phyloP scores from a whole-genome alignment of 2,329 filamentous ascomycete species.

The Ciborinia camelliae region DNA sequence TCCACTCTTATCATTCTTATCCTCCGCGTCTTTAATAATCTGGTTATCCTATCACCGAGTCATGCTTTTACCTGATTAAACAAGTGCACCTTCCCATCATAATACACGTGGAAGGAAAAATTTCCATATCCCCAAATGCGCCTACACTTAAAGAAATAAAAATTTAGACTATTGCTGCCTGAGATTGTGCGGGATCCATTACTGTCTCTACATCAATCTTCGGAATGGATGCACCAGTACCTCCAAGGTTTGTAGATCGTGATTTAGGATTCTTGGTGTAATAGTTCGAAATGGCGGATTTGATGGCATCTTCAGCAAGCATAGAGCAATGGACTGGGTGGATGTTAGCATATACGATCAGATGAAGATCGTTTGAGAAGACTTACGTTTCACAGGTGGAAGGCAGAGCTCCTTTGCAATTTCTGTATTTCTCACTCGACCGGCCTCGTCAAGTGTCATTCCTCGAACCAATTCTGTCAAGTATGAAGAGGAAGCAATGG shows the following conservation, averaged over 20 bases:
- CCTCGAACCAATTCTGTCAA: slow-evolving; percentile 91
- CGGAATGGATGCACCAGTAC: slow-evolving; percentile 67
- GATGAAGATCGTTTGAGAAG: slow-evolving; percentile 4
- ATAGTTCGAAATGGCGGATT: slow-evolving; percentile 86
- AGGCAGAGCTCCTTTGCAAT: slow-evolving; percentile 94
- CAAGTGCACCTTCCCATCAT: slow-evolving; percentile 10
- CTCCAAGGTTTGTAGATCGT: slow-evolving; percentile 70
- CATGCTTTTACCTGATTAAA: slow-evolving; percentile 3
- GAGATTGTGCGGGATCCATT: slow-evolving; percentile 39
- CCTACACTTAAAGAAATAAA: slow-evolving; percentile 15
- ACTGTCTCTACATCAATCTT: slow-evolving; percentile 60
- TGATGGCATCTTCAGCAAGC: slow-evolving; percentile 90
- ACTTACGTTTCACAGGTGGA: slow-evolving; percentile 81
- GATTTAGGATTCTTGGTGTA: slow-evolving; percentile 84
- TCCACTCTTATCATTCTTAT: not conserved
- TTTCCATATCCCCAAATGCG: slow-evolving; percentile 9
- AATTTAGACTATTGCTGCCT: slow-evolving; percentile 26
- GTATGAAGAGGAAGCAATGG: slow-evolving; percentile 93
- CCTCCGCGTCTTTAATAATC: not conserved
- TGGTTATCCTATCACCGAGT: slow-evolving; percentile 1
- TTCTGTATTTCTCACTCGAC: slow-evolving; percentile 91
- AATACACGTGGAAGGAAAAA: slow-evolving; percentile 10
- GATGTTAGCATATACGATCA: slow-evolving; percentile 30
- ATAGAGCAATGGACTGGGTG: slow-evolving; percentile 79
- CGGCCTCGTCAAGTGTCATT: slow-evolving; percentile 94